Evolutionary conservation across 352 stramenopile genomes (phyloP).

Genomic region (Phytophthora multivora): DNA sequence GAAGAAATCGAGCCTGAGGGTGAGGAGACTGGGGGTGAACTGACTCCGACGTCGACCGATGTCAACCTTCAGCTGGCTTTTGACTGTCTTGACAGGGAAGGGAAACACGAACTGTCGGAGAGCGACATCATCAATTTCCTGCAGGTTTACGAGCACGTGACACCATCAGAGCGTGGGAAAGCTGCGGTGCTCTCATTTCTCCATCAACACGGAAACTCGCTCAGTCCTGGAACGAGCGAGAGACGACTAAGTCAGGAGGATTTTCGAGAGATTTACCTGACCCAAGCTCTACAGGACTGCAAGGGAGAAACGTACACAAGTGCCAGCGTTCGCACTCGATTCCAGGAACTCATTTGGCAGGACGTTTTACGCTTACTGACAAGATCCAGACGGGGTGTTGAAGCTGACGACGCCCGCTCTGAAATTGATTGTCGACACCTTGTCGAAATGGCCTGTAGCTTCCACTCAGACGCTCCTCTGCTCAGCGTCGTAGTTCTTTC

Average conservation of each 20-base stretch:
- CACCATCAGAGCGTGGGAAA: conserved; percentile 16
- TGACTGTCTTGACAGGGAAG: conserved; percentile 49
- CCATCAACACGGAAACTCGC: conserved; percentile 20
- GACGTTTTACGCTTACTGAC: conserved; percentile 31
- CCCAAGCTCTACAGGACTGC: conserved; percentile 13
- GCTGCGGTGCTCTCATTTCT: conserved; percentile 24
- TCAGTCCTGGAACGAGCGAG: conserved; percentile 8
- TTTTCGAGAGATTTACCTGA: conserved; percentile 44
- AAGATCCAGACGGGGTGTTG: not conserved
- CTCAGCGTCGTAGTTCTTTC: conserved; percentile 16
- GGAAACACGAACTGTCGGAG: conserved; percentile 29
- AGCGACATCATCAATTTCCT: conserved; percentile 39
- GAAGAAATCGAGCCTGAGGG: not conserved
- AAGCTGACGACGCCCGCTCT: not conserved
- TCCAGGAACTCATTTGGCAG: conserved; percentile 44
- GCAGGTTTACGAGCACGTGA: conserved; percentile 21
- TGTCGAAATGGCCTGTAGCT: conserved; percentile 33
- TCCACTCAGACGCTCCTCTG: conserved; percentile 40
- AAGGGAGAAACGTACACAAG: not conserved
- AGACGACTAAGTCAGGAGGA: conserved; percentile 39
- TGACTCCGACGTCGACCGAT: conserved; percentile 23
- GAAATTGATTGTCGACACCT: conserved; percentile 25
- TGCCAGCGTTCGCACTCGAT: conserved; percentile 7
- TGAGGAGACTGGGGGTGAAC: not conserved
- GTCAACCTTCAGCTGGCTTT: conserved; percentile 51